Percentiles rank a stretch among this genome's conserved stretches.
Evolutionary conservation across 148 eudicot genomes (phyloP).

Genomic region (Rhododendron ovatum): DNA sequence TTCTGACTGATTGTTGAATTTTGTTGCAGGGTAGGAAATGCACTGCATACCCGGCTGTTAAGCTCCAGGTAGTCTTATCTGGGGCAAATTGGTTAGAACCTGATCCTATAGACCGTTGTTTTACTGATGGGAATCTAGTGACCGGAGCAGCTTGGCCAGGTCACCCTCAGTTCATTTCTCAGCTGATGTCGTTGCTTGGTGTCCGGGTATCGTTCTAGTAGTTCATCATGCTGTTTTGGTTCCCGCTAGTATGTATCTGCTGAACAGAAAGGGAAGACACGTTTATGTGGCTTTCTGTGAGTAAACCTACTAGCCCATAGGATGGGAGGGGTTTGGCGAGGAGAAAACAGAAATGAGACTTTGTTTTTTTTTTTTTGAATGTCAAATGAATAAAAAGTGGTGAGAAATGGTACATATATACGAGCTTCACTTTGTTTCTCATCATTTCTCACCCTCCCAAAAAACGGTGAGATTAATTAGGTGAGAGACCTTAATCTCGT

Average conservation of each 20-base stretch:
- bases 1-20: not conserved
- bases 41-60: constrained; percentile 96
- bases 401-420: not conserved
- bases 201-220: constrained; percentile 54
- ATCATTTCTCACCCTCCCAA: not conserved
- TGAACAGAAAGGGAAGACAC: not conserved
- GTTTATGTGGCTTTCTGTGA: not conserved
- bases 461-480: not conserved
- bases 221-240: not conserved
- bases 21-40: constrained; percentile 80
- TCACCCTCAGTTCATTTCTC: constrained; percentile 89
- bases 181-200: constrained; percentile 75
- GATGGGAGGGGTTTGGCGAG: not conserved
- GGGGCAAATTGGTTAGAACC: constrained; percentile 97
- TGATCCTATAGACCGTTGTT: constrained; percentile 82
- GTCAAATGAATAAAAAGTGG: not conserved
- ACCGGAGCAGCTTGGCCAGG: constrained; percentile 99
- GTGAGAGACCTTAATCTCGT: not conserved
- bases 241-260: not conserved
- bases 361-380: not conserved
- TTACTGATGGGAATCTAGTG: constrained; percentile 90
- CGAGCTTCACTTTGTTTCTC: not conserved
- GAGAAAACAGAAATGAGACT: not conserved
- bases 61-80: constrained; percentile 65
- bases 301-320: not conserved